Base-by-base conservation (phyloP, 2,329 filamentous ascomycete genomes). In the Parastagonospora nodorum region DNA sequence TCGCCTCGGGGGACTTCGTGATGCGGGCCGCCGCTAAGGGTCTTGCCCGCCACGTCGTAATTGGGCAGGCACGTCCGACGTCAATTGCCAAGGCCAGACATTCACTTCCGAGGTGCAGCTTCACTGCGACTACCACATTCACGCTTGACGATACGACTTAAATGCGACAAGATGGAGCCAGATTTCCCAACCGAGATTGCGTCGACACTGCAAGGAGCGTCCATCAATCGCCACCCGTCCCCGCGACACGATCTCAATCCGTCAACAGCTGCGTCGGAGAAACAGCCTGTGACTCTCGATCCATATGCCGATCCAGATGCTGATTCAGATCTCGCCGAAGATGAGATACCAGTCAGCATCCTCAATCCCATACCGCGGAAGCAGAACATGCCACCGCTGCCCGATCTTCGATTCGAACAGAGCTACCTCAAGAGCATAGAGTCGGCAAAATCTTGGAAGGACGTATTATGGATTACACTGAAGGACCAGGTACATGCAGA, bases 321-420 rank as follows among this genome's bases (percentile, higher is more conserved):
- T 36, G 72, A 73, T 12, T 79, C 80, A 1, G 78, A 80, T 19
- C 75, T 79, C 2, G 81, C 82, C 27, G 84, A 87, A 43, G 86
- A 88, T 51, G 88, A 90, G 48, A 85, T 90, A 16, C 88, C 88
- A 10, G 80, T 87, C 54, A 88, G 84, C 58, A 81, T 88, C 5
- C 74, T 92, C 44, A 79, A 80, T 37, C 81, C 78, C 2, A 61
- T 76, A 7, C 78, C 78, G n/a, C 80, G 85, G 40, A 74, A 79
- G 48, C 77, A 77, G 44, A 79, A 78, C 29, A 83, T 97, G 68
- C 92, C 92, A 40, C 85, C 85, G 3, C 72, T 88, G 40, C 86
- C 86, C 4, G 94, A 99, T 77, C 79, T 99, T 60, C 85, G 94
- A 37, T 97, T 97, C 76, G 94, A 99, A 78, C 94, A 99, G 82